These are phyloP conservation scores for Hemerocallis citrina DNA, from an alignment of 106 monocot species.

Conservation along the genomic window DNA sequence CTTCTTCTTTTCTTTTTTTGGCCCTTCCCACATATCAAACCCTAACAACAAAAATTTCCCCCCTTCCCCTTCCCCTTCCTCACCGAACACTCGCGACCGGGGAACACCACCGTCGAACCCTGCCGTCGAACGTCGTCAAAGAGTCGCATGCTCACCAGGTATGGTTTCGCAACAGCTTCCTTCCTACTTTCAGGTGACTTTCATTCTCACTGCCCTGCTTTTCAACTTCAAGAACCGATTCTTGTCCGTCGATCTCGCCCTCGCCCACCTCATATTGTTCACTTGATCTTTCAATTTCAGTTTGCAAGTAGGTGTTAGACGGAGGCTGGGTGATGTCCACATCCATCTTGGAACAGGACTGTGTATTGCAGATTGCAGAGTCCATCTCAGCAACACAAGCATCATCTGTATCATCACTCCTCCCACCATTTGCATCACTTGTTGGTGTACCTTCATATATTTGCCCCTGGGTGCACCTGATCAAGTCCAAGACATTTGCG, in stretches of 20 bases:
- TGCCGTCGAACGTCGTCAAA: no score
- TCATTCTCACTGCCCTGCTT: not conserved
- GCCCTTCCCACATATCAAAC: no score
- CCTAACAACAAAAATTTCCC: no score
- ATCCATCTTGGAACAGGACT: constrained; percentile 63
- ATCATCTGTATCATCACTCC: constrained; percentile 57
- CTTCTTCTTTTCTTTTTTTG: no score
- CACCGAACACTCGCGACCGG: no score
- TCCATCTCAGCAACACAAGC: constrained; percentile 88
- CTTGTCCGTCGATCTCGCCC: constrained; percentile 4
- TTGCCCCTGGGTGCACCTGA: constrained; percentile 21
- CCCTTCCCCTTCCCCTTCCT: no score
- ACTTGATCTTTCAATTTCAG: constrained; percentile 19
- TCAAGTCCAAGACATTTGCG: constrained; percentile 66
- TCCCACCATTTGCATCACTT: constrained; percentile 45
- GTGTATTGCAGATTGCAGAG: constrained; percentile 58
- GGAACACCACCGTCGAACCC: no score
- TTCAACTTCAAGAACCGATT: constrained; percentile 6
- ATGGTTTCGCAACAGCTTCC: no score
- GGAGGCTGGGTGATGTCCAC: constrained; percentile 24
- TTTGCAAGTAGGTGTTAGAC: constrained; percentile 10
- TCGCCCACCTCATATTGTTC: constrained; percentile 17
- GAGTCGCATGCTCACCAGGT: no score
- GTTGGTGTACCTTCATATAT: constrained; percentile 16
- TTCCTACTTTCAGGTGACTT: no score